These are phyloP conservation scores for Boletus fagicola DNA, from an alignment of 768 basidiomycete species.

Conservation along the genomic window DNA sequence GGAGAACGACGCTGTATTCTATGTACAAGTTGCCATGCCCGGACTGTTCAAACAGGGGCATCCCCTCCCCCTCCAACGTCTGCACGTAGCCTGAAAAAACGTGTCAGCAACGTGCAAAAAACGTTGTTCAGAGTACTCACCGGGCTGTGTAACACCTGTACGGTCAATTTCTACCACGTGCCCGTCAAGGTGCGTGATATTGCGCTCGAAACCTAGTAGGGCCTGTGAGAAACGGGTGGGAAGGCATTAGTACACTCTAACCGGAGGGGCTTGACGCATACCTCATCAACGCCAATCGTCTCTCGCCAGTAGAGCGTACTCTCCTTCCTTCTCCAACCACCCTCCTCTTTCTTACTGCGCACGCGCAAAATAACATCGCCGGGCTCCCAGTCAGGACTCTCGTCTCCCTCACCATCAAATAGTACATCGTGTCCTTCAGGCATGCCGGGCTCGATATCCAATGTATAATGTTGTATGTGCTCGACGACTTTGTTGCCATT, in stretches of 20 bases:
- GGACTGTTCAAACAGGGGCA: slow-evolving; percentile 66
- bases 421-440: slow-evolving; percentile 92
- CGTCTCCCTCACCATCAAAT: slow-evolving; percentile 96
- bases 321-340: slow-evolving; percentile 88
- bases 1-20: slow-evolving; percentile 92
- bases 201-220: slow-evolving; percentile 91
- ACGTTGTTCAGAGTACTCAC: slow-evolving; percentile 35
- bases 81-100: slow-evolving; percentile 73
- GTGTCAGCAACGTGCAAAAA: neutral
- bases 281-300: slow-evolving; percentile 89
- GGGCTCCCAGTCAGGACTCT: slow-evolving; percentile 93
- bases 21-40: slow-evolving; percentile 81
- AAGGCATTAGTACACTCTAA: neutral
- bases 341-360: slow-evolving; percentile 70
- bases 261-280: slow-evolving; percentile 1
- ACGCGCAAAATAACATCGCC: slow-evolving; percentile 91
- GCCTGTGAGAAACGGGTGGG: slow-evolving; percentile 52
- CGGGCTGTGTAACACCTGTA: slow-evolving; percentile 88
- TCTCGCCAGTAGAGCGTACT: slow-evolving; percentile 89
- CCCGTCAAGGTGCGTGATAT: slow-evolving; percentile 90
- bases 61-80: slow-evolving; percentile 82
- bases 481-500: slow-evolving; percentile 78
- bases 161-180: slow-evolving; percentile 69
- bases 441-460: slow-evolving; percentile 84
- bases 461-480: slow-evolving; percentile 75